phyloP scores from a whole-genome alignment of 1,284 basidiomycete genomes.

The Cryptococcus sp. region DNA sequence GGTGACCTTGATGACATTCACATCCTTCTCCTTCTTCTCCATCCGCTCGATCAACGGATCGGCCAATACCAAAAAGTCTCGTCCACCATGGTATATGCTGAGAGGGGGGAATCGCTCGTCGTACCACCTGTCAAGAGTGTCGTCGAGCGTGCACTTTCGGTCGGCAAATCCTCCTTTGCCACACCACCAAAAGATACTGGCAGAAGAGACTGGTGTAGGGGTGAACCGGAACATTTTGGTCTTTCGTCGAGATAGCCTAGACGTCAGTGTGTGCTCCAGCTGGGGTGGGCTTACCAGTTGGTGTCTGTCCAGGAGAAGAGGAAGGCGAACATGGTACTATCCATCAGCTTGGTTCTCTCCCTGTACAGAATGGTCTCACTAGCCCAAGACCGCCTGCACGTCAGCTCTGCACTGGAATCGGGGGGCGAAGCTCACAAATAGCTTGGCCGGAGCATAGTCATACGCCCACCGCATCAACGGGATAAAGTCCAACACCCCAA shows the following conservation, averaged over 20 bases:
- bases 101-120: conserved; percentile 57
- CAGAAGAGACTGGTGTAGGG: conserved; percentile 55
- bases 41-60: conserved; percentile 53
- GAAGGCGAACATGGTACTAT: conserved; percentile 57
- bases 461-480: conserved; percentile 59
- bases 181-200: conserved; percentile 57
- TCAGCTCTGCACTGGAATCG: conserved; percentile 4
- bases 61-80: conserved; percentile 51
- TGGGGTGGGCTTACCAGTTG: conserved; percentile 50
- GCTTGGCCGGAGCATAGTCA: conserved; percentile 52
- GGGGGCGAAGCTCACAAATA: conserved; percentile 46
- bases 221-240: conserved; percentile 62
- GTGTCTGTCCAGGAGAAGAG: conserved; percentile 57
- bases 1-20: conserved; percentile 52
- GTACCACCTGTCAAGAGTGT: conserved; percentile 52
- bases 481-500: conserved; percentile 59
- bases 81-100: conserved; percentile 53
- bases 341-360: conserved; percentile 8
- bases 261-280: background rate
- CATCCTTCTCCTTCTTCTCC: conserved; percentile 49
- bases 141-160: conserved; percentile 55
- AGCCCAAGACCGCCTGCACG: conserved; percentile 47
- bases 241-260: conserved; percentile 52
- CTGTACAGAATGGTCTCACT: conserved; percentile 24
- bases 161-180: conserved; percentile 57